Evolutionary conservation across 164 flowering plant species (phyloP), one percentile per base, ranked within the genome.

Genomic region (Berberis vulgaris): DNA sequence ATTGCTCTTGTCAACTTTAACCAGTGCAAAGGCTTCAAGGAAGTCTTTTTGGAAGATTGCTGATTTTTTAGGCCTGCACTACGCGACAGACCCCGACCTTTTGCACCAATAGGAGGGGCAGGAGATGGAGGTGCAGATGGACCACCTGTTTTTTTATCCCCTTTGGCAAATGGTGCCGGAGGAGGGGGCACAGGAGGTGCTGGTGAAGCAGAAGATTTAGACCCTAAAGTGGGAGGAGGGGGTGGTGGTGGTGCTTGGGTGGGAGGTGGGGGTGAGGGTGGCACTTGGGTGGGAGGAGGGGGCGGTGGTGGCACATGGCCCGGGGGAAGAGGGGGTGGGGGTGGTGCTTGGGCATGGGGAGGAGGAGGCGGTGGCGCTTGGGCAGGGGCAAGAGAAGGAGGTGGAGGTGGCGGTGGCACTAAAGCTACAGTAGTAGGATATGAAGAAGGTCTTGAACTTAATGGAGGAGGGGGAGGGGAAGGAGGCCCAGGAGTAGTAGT

Each of bases 1-100:
- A 83, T 86, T 61, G 96, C 97, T 76, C 86, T 84, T 42, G 89
- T 77, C 65, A 94, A 67, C 75, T 94, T 94, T 62, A 88, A 77
- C 98, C 98, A 94, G 65, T 94, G 96, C 70, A 82, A 74, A 54
- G 98, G 96, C 79, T 88, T 94, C 68, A 94, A 65, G 49, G 67
- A 65, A 53, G 71, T 38, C 61, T 64, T 86, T 81, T 68, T 84
- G 74, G 62, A 67, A 38, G 60, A 69, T 59, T 68, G 69, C 42
- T 72, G 82, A 69, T 72, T 82, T 63, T 64, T 82, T 55, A 84
- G 70, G 69, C 78, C 79, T 45, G 74, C 45, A 56, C 79, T 68
- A 49, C 86, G 84, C 52, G 82, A 65, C 44, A 78, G 57, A 41
- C 58, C 62, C 52, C 84, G 78, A 39, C 88, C 89, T 71, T 77